Conservation (phyloP, 108 stramenopile species). For the Nitzschia sp. region DNA sequence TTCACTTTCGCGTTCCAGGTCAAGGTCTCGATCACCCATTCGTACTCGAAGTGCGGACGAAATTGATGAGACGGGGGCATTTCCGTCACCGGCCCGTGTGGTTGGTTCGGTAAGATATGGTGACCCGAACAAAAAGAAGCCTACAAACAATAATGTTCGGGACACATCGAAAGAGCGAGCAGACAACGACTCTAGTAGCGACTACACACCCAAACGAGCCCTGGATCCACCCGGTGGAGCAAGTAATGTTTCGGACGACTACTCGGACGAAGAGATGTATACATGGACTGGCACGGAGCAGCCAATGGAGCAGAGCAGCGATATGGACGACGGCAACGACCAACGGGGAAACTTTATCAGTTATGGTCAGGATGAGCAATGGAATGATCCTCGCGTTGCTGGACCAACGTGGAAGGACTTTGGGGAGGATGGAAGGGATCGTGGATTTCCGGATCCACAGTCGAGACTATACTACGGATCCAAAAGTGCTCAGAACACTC, state of each 20-base stretch:
- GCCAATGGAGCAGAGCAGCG: no score
- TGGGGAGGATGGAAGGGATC: no score
- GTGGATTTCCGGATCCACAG: no score
- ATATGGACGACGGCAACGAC: no score
- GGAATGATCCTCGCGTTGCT: no score
- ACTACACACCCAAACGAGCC: not conserved
- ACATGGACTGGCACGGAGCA: no score
- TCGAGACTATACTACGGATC: no score
- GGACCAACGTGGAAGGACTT: no score
- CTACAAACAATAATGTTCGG: not conserved
- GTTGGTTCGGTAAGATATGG: not conserved
- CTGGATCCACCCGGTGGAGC: not conserved
- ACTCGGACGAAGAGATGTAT: not conserved
- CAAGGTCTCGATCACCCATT: conserved; percentile 2
- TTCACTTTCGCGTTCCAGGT: conserved; percentile 10
- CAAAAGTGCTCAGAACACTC: no score
- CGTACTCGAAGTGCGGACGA: not conserved
- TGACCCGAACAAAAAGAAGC: not conserved
- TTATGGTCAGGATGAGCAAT: no score
- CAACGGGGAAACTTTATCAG: no score
- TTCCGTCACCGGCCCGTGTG: not conserved
- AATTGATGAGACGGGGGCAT: not conserved
- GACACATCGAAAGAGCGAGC: not conserved
- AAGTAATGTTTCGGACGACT: not conserved
- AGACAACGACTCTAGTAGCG: not conserved